These are phyloP conservation scores for Pythium insidiosum DNA, from an alignment of 352 stramenopile species.

Conservation along the genomic window DNA sequence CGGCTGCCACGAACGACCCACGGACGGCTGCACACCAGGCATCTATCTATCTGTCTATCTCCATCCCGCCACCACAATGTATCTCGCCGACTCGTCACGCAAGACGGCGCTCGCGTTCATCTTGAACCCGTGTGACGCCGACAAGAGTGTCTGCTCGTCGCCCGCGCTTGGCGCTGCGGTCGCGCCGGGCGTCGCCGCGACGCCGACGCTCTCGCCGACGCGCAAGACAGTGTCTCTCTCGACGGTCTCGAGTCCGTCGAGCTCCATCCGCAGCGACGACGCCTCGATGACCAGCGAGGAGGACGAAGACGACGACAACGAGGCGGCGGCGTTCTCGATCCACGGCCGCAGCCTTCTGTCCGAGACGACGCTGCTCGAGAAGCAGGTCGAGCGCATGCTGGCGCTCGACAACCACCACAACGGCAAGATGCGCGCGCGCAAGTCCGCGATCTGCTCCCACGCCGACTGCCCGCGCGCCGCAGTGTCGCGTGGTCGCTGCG, in stretches of 20 bases:
- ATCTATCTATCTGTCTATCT: not conserved
- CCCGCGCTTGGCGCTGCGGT: not conserved
- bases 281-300: slow-evolving; percentile 18
- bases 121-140: slow-evolving; percentile 38
- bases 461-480: slow-evolving; percentile 38
- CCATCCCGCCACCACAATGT: slow-evolving; percentile 2
- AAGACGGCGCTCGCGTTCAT: slow-evolving; percentile 67
- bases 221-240: slow-evolving; percentile 35
- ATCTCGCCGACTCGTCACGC: slow-evolving; percentile 12
- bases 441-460: slow-evolving; percentile 50
- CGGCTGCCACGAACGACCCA: too few relatives aligned
- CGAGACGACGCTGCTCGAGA: slow-evolving; percentile 38
- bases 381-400: slow-evolving; percentile 46
- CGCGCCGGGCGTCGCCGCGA: slow-evolving; percentile 1
- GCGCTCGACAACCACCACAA: slow-evolving; percentile 41
- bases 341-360: slow-evolving; percentile 45
- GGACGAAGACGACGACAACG: slow-evolving; percentile 23
- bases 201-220: slow-evolving; percentile 35
- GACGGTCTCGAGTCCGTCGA: slow-evolving; percentile 15
- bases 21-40: not conserved
- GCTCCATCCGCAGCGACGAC: slow-evolving; percentile 10
- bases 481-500: slow-evolving; percentile 42
- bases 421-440: slow-evolving; percentile 62
- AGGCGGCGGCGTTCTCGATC: slow-evolving; percentile 23
- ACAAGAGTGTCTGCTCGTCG: slow-evolving; percentile 9